Evolutionary conservation across 805 yeast genomes (phyloP), one percentile per base, ranked within the genome.

Genomic region (Candida xiaguanensis): DNA sequence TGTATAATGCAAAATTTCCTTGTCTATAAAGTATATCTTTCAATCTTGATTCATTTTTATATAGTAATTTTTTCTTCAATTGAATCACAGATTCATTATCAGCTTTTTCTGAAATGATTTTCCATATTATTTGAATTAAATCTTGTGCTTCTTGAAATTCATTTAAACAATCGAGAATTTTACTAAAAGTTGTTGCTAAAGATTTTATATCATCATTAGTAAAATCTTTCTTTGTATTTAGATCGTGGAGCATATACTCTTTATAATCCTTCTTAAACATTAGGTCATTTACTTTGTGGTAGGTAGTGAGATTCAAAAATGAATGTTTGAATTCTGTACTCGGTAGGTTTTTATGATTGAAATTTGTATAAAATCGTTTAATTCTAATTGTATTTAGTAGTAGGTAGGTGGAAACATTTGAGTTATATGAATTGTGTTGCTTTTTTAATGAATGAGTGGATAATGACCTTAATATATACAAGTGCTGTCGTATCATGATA

Each of bases 361-460:
- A 34, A 34, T 34, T 22, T 8, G 36, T 34, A 9, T 14, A 34
- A 13, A 8, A 7, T 15, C 31, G 6, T 11, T 7, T 28, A 5
- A 28, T 13, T 11, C 9, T 7, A 5, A 28, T 11, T 11, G 5
- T n/a, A 5, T 13, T 14, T 4, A 8, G 19, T 26, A 26, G 29
- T 12, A 26, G 15, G 15, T 22, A 22, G 7, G 24, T 9, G 9
- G 24, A 22, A 22, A 7, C 24, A 22, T 22, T 22, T 22, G 9
- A 22, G 24, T 22, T 22, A 9, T 7, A 16, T 11, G 33, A 8
- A 11, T 29, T 31, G 27, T 15, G 36, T 8, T 58, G 44, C 4
- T 42, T 34, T 17, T 43, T 45, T 25, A 56, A n/a, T 26, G 29
- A 26, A 5, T 26, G n/a, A 13, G 15, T 26, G 9, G 9, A 9